Evolutionary conservation across 176 grass and related monocot species (phyloP).

Genomic region (Ampelocalamus luodianensis): DNA sequence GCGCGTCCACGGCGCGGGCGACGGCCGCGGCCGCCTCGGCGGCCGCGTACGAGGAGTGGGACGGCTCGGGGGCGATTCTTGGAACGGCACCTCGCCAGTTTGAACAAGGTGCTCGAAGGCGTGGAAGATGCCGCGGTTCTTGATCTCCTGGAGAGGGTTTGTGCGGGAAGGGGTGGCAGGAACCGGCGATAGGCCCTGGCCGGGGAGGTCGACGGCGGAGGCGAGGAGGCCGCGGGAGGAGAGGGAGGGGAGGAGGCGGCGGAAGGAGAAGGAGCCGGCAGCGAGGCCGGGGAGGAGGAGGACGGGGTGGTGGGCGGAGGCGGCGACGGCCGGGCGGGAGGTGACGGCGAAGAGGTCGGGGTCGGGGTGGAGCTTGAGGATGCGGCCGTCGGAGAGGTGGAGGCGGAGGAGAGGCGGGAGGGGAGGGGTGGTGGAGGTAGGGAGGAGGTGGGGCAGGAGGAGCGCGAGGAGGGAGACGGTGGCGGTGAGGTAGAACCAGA

Average conservation of each 20-base stretch:
- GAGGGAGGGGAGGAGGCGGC: constrained; percentile 47
- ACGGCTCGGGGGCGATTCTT: constrained; percentile 38
- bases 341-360: constrained; percentile 57
- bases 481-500: constrained; percentile 83
- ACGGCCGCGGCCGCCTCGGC: constrained; percentile 50
- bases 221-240: constrained; percentile 44
- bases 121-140: constrained; percentile 72
- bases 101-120: constrained; percentile 80
- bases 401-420: constrained; percentile 40
- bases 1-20: constrained; percentile 50
- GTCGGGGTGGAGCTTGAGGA: constrained; percentile 54
- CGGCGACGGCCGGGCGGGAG: constrained; percentile 33
- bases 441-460: constrained; percentile 49
- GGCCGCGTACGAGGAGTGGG: constrained; percentile 43
- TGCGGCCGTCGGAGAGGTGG: constrained; percentile 57
- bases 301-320: constrained; percentile 28
- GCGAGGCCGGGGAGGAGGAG: constrained; percentile 68
- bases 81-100: constrained; percentile 72
- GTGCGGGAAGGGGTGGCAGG: not conserved
- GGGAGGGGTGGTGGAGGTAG: constrained; percentile 28
- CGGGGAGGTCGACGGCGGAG: constrained; percentile 61
- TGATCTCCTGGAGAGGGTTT: constrained; percentile 56
- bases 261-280: constrained; percentile 76
- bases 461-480: constrained; percentile 63
- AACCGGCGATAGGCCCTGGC: constrained; percentile 55